Percentiles rank a stretch among this genome's conserved stretches.
These are phyloP conservation scores for Chamaecrista fasciculata DNA, from an alignment of 306 rosid species.

Conservation along the genomic window DNA sequence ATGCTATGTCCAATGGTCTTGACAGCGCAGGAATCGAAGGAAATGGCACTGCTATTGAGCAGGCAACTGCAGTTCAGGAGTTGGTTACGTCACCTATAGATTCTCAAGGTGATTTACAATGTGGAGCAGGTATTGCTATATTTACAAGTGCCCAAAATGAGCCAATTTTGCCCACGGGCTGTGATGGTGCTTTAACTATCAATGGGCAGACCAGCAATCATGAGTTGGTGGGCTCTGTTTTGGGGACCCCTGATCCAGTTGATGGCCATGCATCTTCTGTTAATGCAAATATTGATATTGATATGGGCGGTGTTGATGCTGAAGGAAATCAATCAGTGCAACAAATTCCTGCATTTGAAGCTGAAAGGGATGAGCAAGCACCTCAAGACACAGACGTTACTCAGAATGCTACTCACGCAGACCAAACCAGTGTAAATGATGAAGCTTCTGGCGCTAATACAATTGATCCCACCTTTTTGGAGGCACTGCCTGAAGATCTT, in stretches of 20 bases:
- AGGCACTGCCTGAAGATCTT: conserved; percentile 94
- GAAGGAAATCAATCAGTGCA: conserved; percentile 56
- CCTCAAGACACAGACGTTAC: conserved; percentile 51
- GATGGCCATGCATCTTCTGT: conserved; percentile 48
- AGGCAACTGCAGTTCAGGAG: conserved; percentile 40
- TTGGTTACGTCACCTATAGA: conserved; percentile 40
- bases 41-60: conserved; percentile 49
- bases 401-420: conserved; percentile 52
- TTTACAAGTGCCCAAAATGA: conserved; percentile 43
- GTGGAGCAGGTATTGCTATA: conserved; percentile 44
- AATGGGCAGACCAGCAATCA: conserved; percentile 50
- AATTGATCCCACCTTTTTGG: conserved; percentile 95
- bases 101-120: conserved; percentile 41
- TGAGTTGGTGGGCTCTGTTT: conserved; percentile 44
- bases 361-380: conserved; percentile 52
- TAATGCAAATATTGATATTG: conserved; percentile 62
- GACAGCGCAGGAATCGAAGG: conserved; percentile 62
- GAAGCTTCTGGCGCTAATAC: conserved; percentile 82
- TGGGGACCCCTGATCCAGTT: conserved; percentile 41
- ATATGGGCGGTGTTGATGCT: conserved; percentile 65
- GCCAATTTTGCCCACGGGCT: conserved; percentile 46
- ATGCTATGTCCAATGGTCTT: conserved; percentile 46
- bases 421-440: conserved; percentile 52
- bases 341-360: conserved; percentile 47
- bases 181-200: conserved; percentile 49